A percentile compares a stretch with the other conserved stretches of the same genome.
These are phyloP conservation scores for Phytophthora agathidicida DNA, from an alignment of 352 stramenopile genomes.

Conservation along the genomic window DNA sequence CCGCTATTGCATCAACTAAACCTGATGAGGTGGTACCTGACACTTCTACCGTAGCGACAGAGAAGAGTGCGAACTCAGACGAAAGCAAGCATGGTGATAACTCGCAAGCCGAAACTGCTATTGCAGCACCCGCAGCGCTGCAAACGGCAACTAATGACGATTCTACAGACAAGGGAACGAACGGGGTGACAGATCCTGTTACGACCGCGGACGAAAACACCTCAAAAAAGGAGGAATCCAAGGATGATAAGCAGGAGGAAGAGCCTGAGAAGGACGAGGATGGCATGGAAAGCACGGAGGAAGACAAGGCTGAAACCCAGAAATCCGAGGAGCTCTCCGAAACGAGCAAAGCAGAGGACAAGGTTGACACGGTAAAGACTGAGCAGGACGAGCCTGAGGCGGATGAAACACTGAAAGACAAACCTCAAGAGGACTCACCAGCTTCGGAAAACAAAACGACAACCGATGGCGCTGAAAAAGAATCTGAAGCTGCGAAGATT, in stretches of 20 bases:
- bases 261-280: not conserved
- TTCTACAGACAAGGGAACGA: slow-evolving; percentile 1
- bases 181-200: not conserved
- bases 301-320: not conserved
- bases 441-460: slow-evolving; percentile 8
- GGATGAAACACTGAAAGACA: slow-evolving; percentile 11
- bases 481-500: slow-evolving; percentile 8
- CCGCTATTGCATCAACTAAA: not conserved
- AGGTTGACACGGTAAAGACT: not conserved
- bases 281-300: not conserved
- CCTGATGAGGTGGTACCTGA: not conserved
- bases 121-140: not conserved
- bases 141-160: slow-evolving; percentile 3
- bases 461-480: slow-evolving; percentile 17
- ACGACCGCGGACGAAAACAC: not conserved
- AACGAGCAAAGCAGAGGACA: not conserved
- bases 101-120: not conserved
- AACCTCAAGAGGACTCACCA: not conserved
- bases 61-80: not conserved
- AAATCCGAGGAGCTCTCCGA: not conserved
- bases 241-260: not conserved
- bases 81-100: not conserved
- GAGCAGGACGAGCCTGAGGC: slow-evolving; percentile 10
- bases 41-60: not conserved
- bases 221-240: not conserved